Base-by-base conservation (phyloP, 129 eudicot species). In the Chrysanthemum seticuspe region DNA sequence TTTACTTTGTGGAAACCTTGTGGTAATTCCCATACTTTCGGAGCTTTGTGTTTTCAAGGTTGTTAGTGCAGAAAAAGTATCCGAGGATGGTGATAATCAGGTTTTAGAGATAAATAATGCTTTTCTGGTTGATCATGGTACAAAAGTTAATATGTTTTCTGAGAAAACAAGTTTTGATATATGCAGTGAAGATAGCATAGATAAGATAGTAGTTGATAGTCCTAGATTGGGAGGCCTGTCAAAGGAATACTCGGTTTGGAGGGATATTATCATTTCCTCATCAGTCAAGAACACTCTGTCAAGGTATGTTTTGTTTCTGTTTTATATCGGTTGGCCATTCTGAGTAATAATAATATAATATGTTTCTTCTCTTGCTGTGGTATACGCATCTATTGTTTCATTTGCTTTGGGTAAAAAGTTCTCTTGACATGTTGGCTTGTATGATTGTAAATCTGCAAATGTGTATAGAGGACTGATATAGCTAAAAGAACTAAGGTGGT, bases 191-290 rank as follows among this genome's bases (percentile, higher is more conserved):
- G 77, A 76, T 70, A 31, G 13, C 67, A 74, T 48, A 69, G 78
- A 65, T 54, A 76, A 73, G 31, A 48, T 12, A 57, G 74, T 21
- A 59, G 80, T 69, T 76, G 83, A 79, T 70, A 49, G 73, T 50
- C 57, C 85, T 48, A 85, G 78, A 61, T 70, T 90, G 85, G 98
- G 96, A 10, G 95, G 95, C 47, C 74, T 94, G 65, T 81, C 89
- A 16, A 85, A 90, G 81, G 97, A 90, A 72, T 95, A 81, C 80
- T 44, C 80, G 15, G 72, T 80, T 74, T 76, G 90, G 68, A 86
- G 81, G 74, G 96, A 91, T 70, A 90, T 90, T 19, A 87, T 92
- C 61, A 65, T 81, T 75, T 79, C 89, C 25, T 87, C 97, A 53
- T 73, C 87, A 4, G 72, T 84, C 66, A 85, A 74, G 75, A 77